A percentile compares a stretch with the other conserved stretches of the same genome.
phyloP scores from a whole-genome alignment of 140 eudicot genomes.

The Artemisia princeps region DNA sequence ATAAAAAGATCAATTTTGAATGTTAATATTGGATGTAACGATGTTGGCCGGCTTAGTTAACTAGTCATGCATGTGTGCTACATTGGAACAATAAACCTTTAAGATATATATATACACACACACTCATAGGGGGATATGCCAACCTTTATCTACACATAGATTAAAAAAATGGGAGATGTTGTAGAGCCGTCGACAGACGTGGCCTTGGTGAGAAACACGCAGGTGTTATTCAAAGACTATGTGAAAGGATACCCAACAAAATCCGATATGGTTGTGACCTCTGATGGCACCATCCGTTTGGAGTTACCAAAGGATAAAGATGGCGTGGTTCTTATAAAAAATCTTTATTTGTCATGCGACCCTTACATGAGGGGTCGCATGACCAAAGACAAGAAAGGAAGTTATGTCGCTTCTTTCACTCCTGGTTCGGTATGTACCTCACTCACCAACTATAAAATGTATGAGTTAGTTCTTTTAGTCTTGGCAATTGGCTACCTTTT shows the following conservation, averaged over 20 bases:
- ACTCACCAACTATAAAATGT: constrained; percentile 7
- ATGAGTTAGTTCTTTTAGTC: too few species aligned
- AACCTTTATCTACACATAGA: not conserved
- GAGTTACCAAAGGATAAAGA: constrained; percentile 20
- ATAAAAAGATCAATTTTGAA: too few species aligned
- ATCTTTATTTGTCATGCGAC: constrained; percentile 32
- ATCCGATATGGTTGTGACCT: constrained; percentile 25
- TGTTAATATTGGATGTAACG: too few species aligned
- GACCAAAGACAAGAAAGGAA: constrained; percentile 11
- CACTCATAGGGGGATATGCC: not conserved
- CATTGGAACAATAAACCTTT: too few species aligned
- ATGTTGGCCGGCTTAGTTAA: too few species aligned
- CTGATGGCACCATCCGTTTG: constrained; percentile 21
- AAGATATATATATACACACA: too few species aligned
- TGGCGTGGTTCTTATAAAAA: constrained; percentile 17
- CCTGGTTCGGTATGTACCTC: constrained; percentile 25
- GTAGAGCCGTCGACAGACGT: constrained; percentile 1
- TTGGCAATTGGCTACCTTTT: too few species aligned
- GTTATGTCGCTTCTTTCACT: constrained; percentile 16
- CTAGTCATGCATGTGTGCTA: too few species aligned
- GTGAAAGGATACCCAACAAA: constrained; percentile 28
- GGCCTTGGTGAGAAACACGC: constrained; percentile 26
- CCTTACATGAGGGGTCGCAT: constrained; percentile 32
- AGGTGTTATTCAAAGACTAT: constrained; percentile 28
- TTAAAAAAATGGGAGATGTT: constrained; percentile 6